Evolutionary conservation across 345 rosid species (phyloP).

Genomic region (Euphorbia peplus): DNA sequence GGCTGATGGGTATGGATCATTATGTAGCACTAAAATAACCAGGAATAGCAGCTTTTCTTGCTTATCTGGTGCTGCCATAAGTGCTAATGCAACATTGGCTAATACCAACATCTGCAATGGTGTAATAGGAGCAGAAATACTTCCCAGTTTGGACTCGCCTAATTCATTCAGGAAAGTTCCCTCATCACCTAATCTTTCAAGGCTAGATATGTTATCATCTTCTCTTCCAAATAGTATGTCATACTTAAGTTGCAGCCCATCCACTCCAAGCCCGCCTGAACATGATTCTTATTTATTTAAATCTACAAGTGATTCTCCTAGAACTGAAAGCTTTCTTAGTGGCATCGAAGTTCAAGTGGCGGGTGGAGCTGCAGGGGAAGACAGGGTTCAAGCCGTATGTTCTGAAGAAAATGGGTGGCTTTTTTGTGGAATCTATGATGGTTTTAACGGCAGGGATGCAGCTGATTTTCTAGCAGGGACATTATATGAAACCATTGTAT

Average conservation of each 20-base stretch:
- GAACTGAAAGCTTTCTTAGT: conserved; percentile 66
- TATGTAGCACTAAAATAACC: conserved; percentile 39
- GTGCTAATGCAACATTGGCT: conserved; percentile 95
- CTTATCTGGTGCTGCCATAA: conserved; percentile 92
- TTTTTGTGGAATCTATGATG: conserved; percentile 87
- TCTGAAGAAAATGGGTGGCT: conserved; percentile 95
- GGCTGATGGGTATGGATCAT: conserved; percentile 33
- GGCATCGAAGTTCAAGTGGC: conserved; percentile 86
- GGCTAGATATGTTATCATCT: conserved; percentile 81
- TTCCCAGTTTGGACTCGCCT: conserved; percentile 85
- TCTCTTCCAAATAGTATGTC: conserved; percentile 81
- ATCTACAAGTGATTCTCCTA: conserved; percentile 59
- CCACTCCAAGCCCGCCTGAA: conserved; percentile 60
- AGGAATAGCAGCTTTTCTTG: conserved; percentile 82
- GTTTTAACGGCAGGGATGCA: conserved; percentile 96
- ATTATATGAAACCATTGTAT: conserved; percentile 67
- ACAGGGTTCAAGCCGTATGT: conserved; percentile 96
- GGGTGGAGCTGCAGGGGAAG: conserved; percentile 99
- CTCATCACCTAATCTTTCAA: conserved; percentile 70
- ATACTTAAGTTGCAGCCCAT: conserved; percentile 75
- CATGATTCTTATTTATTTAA: conserved; percentile 53
- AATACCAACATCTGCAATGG: conserved; percentile 94
- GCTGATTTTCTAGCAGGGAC: conserved; percentile 98
- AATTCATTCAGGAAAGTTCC: conserved; percentile 74
- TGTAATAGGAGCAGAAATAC: conserved; percentile 77